Evolutionary conservation across 495 filamentous ascomycete genomes (phyloP).

Genomic region (Pyronema domesticum): DNA sequence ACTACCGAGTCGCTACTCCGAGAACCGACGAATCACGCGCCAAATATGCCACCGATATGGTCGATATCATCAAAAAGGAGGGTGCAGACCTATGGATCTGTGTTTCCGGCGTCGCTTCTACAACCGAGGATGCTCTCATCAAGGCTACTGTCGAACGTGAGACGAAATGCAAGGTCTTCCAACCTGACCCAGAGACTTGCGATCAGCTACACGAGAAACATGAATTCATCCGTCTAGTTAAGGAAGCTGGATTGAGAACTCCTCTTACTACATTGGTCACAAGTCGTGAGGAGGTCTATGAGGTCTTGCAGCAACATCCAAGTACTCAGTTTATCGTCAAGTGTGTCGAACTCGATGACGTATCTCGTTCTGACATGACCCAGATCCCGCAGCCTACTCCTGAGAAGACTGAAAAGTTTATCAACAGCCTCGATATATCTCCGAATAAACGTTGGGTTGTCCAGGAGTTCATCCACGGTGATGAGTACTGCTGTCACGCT

Average conservation of each 20-base stretch:
- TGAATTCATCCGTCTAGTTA: constrained; percentile 38
- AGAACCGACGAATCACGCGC: constrained; percentile 9
- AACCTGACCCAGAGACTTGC: constrained; percentile 31
- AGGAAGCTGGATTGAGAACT: constrained; percentile 34
- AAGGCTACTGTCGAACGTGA: constrained; percentile 41
- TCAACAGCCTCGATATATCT: constrained; percentile 38
- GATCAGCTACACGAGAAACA: constrained; percentile 36
- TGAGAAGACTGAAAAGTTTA: constrained; percentile 35
- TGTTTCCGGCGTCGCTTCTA: constrained; percentile 43
- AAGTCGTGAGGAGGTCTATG: constrained; percentile 34
- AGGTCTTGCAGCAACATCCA: constrained; percentile 28
- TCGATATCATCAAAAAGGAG: constrained; percentile 41
- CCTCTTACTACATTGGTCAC: constrained; percentile 43
- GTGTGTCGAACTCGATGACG: constrained; percentile 34
- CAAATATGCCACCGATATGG: constrained; percentile 26
- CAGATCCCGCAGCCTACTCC: constrained; percentile 32
- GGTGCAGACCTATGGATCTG: constrained; percentile 55
- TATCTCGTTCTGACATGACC: constrained; percentile 21
- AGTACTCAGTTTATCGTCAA: constrained; percentile 42
- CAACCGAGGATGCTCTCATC: constrained; percentile 45
- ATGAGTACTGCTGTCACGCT: constrained; percentile 52
- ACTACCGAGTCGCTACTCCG: constrained; percentile 35
- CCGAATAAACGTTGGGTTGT: constrained; percentile 44
- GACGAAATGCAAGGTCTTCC: constrained; percentile 43
- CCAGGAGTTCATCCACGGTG: constrained; percentile 45